Base-by-base conservation (phyloP, 371 early-diverging fungal genomes). In the Gilbertella persicaria region DNA sequence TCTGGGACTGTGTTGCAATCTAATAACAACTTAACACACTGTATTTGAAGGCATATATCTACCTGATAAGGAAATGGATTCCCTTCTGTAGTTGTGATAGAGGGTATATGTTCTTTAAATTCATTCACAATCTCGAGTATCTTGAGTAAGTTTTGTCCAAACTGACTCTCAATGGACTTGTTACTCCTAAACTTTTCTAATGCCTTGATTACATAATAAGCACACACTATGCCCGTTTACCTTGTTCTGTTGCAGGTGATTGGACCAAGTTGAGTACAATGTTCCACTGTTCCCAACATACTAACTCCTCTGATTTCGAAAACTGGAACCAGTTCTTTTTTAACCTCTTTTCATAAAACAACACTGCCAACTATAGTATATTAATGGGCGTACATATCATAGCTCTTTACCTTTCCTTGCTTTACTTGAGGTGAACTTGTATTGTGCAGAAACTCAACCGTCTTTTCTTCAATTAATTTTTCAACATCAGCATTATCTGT, bases 281-380 rank as follows among this genome's bases (percentile, higher is more conserved):
- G 0, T 72, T 72, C 95, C 95, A 94, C 59, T 88, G 87, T 70
- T 95, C 95, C 95, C 95, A 95, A 60, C 92, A 88, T 4, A 91
- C 85, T 30, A 87, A 85, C 39, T 93, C 91, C 43, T 93, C 88
- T 8, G 90, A 73, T 44, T 82, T 91, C 8, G 70, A 61, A 30
- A 77, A 67, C 52, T 83, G 78, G 50, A 89, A 92, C 94, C 91
- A 90, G 16, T 84, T 86, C 60, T 87, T 88, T 58, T 89, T 92
- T 28, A 87, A 67, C 51, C 87, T 73, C 51, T 90, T 87, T 50
- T 93, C 91, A 29, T 86, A 88, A 61, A 93, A 93, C 63, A 84
- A 72, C 16, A 95, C 68, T 4, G 88, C 85, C 28, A 69, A 43
- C 66, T 65, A 37, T 39, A 19, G 19, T 5, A n/a, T n/a, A 16